Evolutionary conservation across 2,329 filamentous ascomycete species (phyloP).

Genomic region (Cytospora chrysosperma): DNA sequence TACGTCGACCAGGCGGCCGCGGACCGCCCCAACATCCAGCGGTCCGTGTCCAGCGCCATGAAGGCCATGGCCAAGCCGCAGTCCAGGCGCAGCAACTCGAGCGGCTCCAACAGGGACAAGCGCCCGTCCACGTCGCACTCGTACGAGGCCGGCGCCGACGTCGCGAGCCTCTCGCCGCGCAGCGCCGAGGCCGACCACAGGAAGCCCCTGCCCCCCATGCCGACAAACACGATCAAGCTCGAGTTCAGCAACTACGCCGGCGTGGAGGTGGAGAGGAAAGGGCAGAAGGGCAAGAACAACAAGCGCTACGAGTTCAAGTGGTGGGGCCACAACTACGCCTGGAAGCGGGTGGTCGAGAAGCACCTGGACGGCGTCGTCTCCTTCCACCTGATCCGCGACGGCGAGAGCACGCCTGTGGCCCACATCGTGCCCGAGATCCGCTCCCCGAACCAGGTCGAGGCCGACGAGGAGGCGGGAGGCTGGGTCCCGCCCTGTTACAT

Average conservation of each 20-base stretch:
- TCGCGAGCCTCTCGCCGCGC: constrained; percentile 33
- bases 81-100: constrained; percentile 38
- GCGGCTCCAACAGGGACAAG: constrained; percentile 28
- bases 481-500: constrained; percentile 91
- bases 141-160: constrained; percentile 35
- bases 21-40: constrained; percentile 42
- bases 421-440: constrained; percentile 82
- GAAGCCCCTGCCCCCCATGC: constrained; percentile 39
- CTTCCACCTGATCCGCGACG: constrained; percentile 75
- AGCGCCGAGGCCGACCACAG: constrained; percentile 25
- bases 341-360: constrained; percentile 73
- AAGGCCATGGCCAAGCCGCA: constrained; percentile 39
- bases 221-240: constrained; percentile 79
- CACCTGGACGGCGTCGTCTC: constrained; percentile 64
- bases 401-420: constrained; percentile 64
- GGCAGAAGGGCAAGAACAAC: constrained; percentile 52
- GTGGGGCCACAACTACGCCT: constrained; percentile 84
- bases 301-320: constrained; percentile 91
- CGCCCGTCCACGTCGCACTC: constrained; percentile 39
- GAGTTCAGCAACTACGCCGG: constrained; percentile 98
- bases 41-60: constrained; percentile 50
- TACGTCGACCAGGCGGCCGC: constrained; percentile 56
- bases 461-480: constrained; percentile 75
- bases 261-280: constrained; percentile 73
- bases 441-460: constrained; percentile 65